Base-by-base conservation (phyloP, 2,329 filamentous ascomycete species). In the Zymoseptoria tritici region DNA sequence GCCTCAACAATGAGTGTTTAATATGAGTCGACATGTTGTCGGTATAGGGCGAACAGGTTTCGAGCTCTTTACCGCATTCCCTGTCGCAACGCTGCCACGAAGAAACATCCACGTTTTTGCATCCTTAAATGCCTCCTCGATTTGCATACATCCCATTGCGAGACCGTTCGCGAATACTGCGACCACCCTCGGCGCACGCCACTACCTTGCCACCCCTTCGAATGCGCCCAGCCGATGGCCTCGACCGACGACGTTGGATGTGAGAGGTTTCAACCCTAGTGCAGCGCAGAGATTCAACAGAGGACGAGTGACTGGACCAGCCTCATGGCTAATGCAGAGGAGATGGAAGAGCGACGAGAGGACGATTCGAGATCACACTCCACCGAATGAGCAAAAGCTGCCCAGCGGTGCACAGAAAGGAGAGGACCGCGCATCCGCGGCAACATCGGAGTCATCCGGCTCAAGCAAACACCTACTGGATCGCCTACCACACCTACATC, bases 401-500 rank as follows among this genome's bases (percentile, higher is more conserved):
- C 36, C 55, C 52, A 46, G 42, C 46, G 42, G 51, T 9, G 50
- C 59, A 42, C 60, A 58, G 16, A 57, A 71, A 42, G 55, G 67
- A 8, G 65, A 69, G 24, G 57, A 67, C 20, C 54, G 66, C 16
- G 52, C 57, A 16, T 22, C 61, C 9, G 50, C 60, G 13, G 60
- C 55, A 6, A 64, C 62, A 46, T 6, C 13, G 36, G 53, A 60
- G 24, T 54, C 57, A 36, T 61, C 59, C 29, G 60, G 60, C 22
- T 51, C 60, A n/a, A 61, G 62, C 56, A 70, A 70, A 42, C 64
- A 67, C 55, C 73, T 88, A 26, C 79, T 85, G 62, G 79, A 86
- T 67, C 81, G 83, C 62, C 75, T 81, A 11, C 88, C 89, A 67
- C 91, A 85, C 63, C 73, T 86, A 46, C 83, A 97, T 77, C 83